Percentiles rank a stretch among this genome's conserved stretches.
phyloP scores from a whole-genome alignment of 306 rosid genomes.

The Inga laurina region DNA sequence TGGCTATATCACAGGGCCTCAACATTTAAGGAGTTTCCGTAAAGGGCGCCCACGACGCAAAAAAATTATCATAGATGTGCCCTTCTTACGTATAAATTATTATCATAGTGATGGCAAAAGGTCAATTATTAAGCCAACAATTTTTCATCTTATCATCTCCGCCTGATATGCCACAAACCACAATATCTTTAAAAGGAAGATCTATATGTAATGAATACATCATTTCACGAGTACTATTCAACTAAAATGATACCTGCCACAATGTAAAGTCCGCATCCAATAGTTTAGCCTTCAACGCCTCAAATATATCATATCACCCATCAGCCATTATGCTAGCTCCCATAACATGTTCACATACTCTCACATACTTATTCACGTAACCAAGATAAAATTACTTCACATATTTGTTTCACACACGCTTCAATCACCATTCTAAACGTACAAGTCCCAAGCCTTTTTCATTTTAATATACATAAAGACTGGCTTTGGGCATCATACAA shows the following conservation, averaged over 20 bases:
- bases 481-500: background rate
- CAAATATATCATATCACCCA: background rate
- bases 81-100: background rate
- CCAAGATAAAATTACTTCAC: too few species aligned
- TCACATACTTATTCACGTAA: too few species aligned
- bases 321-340: background rate
- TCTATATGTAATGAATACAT: background rate
- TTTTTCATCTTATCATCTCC: background rate
- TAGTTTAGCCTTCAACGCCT: background rate
- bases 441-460: background rate
- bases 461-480: background rate
- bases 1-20: background rate
- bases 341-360: background rate
- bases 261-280: background rate
- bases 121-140: background rate
- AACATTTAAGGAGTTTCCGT: background rate
- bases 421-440: too few species aligned
- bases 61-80: background rate
- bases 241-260: background rate
- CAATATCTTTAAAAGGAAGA: background rate
- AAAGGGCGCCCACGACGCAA: background rate
- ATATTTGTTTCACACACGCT: too few species aligned
- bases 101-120: background rate
- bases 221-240: background rate
- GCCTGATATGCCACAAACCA: background rate